Percentiles rank a stretch among this genome's conserved stretches.
phyloP scores from a whole-genome alignment of 192 early-diverging fungal species.

The Coemansia sp. region DNA sequence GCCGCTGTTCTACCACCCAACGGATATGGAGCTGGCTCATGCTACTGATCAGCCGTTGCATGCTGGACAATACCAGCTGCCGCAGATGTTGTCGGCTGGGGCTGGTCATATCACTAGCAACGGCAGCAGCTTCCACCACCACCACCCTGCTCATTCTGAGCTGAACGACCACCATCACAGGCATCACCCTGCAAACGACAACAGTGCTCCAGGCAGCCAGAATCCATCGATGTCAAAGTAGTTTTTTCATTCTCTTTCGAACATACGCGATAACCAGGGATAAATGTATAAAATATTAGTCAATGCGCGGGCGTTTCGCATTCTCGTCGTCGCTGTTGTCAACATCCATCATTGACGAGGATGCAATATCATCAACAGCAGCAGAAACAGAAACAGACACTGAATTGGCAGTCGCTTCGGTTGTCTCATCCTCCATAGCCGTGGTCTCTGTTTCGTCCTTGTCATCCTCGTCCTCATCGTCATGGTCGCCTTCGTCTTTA shows the following conservation, averaged over 20 bases:
- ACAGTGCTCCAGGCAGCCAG: neutral
- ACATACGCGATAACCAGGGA: too few species aligned
- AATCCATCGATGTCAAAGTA: neutral
- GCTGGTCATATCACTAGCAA: slow-evolving; percentile 10
- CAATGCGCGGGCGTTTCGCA: slow-evolving; percentile 21
- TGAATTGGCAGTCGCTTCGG: neutral
- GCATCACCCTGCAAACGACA: too few species aligned
- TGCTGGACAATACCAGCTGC: neutral
- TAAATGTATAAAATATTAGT: neutral
- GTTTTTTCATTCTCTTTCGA: too few species aligned
- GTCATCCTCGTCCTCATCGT: slow-evolving; percentile 15
- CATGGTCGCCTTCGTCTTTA: slow-evolving; percentile 12
- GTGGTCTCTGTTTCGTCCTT: neutral
- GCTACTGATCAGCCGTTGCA: neutral
- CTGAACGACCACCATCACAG: neutral
- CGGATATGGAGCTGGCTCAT: neutral
- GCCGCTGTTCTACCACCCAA: slow-evolving; percentile 5
- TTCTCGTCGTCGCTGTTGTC: slow-evolving; percentile 21
- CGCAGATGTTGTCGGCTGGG: neutral
- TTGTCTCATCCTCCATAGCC: slow-evolving; percentile 1
- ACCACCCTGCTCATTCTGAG: neutral
- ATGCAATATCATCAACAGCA: neutral
- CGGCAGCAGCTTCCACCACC: slow-evolving; percentile 1
- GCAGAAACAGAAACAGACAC: too few species aligned
- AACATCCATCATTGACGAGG: slow-evolving; percentile 15